Percentiles rank a stretch among this genome's conserved stretches.
Conservation (phyloP, 2,329 filamentous ascomycete species). For the Ophidiomyces ophidiicola region DNA sequence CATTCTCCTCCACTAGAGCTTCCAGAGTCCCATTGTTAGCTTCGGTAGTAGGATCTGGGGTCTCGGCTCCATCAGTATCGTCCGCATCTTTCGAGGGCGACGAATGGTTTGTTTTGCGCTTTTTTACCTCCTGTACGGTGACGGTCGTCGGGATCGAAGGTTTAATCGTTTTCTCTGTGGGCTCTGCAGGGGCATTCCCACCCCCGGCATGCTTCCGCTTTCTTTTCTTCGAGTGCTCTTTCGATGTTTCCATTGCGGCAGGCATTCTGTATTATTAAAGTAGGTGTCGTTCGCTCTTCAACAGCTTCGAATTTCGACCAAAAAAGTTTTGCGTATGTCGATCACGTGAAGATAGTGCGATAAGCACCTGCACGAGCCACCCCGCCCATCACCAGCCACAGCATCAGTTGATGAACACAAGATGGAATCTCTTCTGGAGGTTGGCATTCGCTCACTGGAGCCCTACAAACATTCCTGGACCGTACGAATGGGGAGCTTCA, state of each 20-base stretch:
- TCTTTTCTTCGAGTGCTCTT: conserved; percentile 33
- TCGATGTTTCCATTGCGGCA: conserved; percentile 28
- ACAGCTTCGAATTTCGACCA: conserved; percentile 8
- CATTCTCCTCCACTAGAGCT: conserved; percentile 23
- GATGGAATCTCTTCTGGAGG: too few species aligned
- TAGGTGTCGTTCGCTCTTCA: conserved; percentile 9
- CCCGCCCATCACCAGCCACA: too few species aligned
- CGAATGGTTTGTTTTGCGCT: conserved; percentile 29
- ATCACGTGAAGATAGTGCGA: conserved; percentile 7
- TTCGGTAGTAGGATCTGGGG: conserved; percentile 23
- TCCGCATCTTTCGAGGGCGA: conserved; percentile 15
- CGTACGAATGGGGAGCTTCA: too few species aligned
- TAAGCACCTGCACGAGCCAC: background rate
- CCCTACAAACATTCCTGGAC: too few species aligned
- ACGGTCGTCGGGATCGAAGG: background rate
- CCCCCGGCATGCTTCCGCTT: conserved; percentile 33
- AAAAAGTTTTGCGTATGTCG: conserved; percentile 4
- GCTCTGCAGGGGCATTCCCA: background rate
- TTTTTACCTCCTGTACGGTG: conserved; percentile 21
- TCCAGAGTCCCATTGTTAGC: background rate
- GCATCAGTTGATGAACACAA: too few species aligned
- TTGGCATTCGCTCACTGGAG: too few species aligned
- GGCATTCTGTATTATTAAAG: conserved; percentile 7
- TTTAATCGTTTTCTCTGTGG: conserved; percentile 4
- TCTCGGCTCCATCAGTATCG: conserved; percentile 19